Conservation (phyloP, 2,329 filamentous ascomycete genomes). For the Aspergillus pseudonomiae region DNA sequence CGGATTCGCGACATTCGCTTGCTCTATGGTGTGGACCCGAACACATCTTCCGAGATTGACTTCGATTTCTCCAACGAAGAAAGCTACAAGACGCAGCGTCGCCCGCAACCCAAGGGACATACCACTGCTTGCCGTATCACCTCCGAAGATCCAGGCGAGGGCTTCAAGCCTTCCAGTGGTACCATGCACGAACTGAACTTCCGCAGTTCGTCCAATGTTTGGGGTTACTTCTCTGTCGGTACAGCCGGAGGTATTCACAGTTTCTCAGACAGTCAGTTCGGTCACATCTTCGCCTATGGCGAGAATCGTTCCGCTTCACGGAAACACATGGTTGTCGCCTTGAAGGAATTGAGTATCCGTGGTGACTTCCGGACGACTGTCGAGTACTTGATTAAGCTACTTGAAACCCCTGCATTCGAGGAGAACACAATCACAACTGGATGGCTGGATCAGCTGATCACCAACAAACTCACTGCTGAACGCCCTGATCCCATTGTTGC, state of each 20-base stretch:
- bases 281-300: conserved; percentile 98
- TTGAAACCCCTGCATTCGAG: conserved; percentile 97
- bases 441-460: conserved; percentile 98
- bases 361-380: conserved; percentile 99
- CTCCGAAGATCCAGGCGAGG: conserved; percentile 96
- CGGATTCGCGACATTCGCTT: conserved; percentile 94
- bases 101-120: conserved; percentile 92
- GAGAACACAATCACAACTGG: conserved; percentile 99
- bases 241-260: conserved; percentile 97
- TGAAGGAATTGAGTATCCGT: conserved; percentile 99
- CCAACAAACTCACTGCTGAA: conserved; percentile 95
- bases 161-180: conserved; percentile 98
- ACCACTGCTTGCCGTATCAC: conserved; percentile 99
- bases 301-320: conserved; percentile 94
- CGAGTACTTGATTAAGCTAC: conserved; percentile 97
- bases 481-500: conserved; percentile 90
- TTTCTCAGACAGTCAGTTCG: conserved; percentile 98
- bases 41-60: conserved; percentile 83
- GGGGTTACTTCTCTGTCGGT: conserved; percentile 99
- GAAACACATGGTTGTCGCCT: conserved; percentile 98
- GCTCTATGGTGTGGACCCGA: conserved; percentile 92
- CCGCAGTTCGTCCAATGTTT: conserved; percentile 96
- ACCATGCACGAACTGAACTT: conserved; percentile 99
- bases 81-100: conserved; percentile 81
- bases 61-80: conserved; percentile 91